Base-by-base conservation (phyloP, 257 asterid species). In the Scutellaria barbata region DNA sequence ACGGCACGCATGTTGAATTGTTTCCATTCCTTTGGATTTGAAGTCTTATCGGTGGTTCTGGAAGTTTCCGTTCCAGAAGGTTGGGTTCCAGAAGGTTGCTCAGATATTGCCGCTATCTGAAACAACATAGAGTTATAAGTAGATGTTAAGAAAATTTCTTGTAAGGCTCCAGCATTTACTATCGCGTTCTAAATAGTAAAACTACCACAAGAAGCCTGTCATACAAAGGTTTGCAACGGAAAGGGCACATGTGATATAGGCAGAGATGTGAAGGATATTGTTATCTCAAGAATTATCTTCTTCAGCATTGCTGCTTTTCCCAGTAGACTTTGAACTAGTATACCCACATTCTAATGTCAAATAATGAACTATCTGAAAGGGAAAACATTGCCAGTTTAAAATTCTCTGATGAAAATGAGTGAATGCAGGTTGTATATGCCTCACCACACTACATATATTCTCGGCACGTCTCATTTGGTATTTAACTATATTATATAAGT, bases 71-170 rank as follows among this genome's bases (percentile, higher is more conserved):
- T 25, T 33, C 66, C 64, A 30, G 85, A 77, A 14, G 73, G 25
- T 10, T 81, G 81, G 33, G 80, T 74, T 80, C 77, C 92, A 66
- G 96, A 81, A 66, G 80, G 79, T 82, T 90, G 92, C 68, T 85
- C 84, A 41, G 98, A 87, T 82, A 94, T 89, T 63, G 98, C 98
- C 55, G 80, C 73, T 73, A 94, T 74, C 98, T 94, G 89, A 69
- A 71, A 79, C 63, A 83, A 54, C 50, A 71, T 30, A 61, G 8
- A 56, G 17, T 18, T 10, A 47, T 14, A 46, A 64, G 59, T 48
- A 69, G 42, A 11, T 47, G 53, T 48, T 62, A 6, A 22, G 45
- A 53, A 8, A 59, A 20, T 4, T 10, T 41, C 25, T 40, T 72
- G 30, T 6, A 41, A 2, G 10, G 14, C 16, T 35, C 20, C 65